phyloP scores from a whole-genome alignment of 2,329 filamentous ascomycete species.

The Graphilbum fragrans region DNA sequence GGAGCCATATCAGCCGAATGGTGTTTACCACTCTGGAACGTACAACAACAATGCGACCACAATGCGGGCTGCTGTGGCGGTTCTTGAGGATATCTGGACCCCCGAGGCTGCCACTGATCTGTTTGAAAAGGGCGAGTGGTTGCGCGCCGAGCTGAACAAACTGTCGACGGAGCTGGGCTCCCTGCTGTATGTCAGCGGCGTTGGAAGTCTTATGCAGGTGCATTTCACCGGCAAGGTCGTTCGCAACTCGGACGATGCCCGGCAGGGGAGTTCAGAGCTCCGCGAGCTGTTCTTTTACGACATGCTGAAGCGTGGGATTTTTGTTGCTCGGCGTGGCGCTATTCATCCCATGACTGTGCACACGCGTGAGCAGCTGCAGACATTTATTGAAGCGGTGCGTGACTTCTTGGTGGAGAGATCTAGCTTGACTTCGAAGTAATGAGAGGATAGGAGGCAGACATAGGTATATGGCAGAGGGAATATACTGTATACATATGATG shows the following conservation, averaged over 20 bases:
- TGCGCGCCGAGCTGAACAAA: constrained; percentile 6
- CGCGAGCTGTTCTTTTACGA: constrained; percentile 11
- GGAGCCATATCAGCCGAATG: constrained; percentile 31
- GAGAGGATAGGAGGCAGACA: too few relatives aligned
- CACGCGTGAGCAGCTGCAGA: constrained; percentile 9
- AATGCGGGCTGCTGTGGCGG: not conserved
- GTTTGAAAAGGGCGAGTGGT: constrained; percentile 7
- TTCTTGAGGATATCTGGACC: not conserved
- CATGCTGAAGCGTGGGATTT: constrained; percentile 10
- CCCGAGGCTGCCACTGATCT: constrained; percentile 16
- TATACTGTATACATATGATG: too few relatives aligned
- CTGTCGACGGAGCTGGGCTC: not conserved
- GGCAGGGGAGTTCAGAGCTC: constrained; percentile 5
- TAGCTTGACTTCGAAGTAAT: too few relatives aligned
- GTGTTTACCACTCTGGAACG: constrained; percentile 44
- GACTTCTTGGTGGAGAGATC: too few relatives aligned
- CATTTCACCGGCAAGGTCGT: not conserved
- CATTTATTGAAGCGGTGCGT: too few relatives aligned
- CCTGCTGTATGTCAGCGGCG: not conserved
- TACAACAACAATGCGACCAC: constrained; percentile 43
- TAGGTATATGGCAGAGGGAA: too few relatives aligned
- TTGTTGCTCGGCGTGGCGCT: constrained; percentile 7
- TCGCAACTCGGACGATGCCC: constrained; percentile 1
- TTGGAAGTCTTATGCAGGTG: not conserved
- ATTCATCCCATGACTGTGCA: constrained; percentile 10